Evolutionary conservation across 179 eudicot species (phyloP).

Genomic region (Silene coronaria): DNA sequence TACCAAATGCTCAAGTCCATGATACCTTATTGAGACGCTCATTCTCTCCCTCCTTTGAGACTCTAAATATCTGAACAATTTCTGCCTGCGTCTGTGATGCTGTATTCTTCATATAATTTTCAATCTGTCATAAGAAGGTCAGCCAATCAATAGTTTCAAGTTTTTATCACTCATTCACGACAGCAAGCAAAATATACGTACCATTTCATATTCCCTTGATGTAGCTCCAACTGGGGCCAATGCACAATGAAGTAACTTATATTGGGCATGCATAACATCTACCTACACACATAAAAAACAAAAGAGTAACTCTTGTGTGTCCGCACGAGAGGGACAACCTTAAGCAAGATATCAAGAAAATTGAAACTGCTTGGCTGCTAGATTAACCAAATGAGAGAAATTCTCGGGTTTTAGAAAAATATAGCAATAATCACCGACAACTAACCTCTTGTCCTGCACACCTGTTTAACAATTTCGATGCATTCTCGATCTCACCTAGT

Average conservation of each 20-base stretch:
- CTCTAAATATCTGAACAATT: slow-evolving; percentile 64
- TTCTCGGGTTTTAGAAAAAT: not conserved
- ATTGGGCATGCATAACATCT: slow-evolving; percentile 69
- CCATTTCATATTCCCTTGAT: slow-evolving; percentile 67
- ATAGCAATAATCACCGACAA: slow-evolving; percentile 12
- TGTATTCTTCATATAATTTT: slow-evolving; percentile 66
- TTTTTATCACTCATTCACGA: not conserved
- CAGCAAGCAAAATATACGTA: slow-evolving; percentile 17
- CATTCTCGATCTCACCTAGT: slow-evolving; percentile 79
- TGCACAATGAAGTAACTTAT: slow-evolving; percentile 64
- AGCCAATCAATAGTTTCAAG: not conserved
- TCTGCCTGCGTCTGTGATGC: slow-evolving; percentile 62
- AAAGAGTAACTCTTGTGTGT: not conserved
- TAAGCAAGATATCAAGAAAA: slow-evolving; percentile 5
- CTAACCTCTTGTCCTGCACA: slow-evolving; percentile 52
- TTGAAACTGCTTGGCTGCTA: not conserved
- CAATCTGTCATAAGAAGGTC: slow-evolving; percentile 40
- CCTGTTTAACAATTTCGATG: slow-evolving; percentile 59
- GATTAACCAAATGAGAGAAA: not conserved
- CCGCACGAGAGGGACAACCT: not conserved
- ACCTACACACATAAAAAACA: slow-evolving; percentile 36
- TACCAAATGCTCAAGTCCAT: not conserved
- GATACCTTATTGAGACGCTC: slow-evolving; percentile 62
- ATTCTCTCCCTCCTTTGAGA: slow-evolving; percentile 65
- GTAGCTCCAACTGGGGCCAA: slow-evolving; percentile 54